Evolutionary conservation across 441 rosid species (phyloP).

Genomic region (Pelargonium citronellum): DNA sequence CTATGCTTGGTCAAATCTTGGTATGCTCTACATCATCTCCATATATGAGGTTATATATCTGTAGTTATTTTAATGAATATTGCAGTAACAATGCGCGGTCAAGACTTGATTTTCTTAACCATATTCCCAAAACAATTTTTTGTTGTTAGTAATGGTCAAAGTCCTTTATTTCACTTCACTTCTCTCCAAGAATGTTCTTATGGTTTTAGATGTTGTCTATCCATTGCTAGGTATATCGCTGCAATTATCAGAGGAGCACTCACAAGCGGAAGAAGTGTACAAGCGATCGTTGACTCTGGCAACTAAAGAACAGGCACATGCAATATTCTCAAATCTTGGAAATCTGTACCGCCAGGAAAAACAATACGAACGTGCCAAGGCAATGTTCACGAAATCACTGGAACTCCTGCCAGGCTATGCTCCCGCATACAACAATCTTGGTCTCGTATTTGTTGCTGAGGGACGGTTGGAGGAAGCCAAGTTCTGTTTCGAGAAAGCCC

Average conservation of each 20-base stretch:
- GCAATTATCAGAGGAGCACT: slow-evolving; percentile 63
- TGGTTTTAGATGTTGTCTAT: background rate
- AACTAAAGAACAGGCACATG: slow-evolving; percentile 52
- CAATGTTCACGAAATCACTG: slow-evolving; percentile 79
- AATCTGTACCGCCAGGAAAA: slow-evolving; percentile 74
- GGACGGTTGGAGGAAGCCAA: slow-evolving; percentile 81
- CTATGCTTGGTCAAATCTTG: slow-evolving; percentile 85
- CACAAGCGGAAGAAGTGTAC: slow-evolving; percentile 71
- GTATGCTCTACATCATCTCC: slow-evolving; percentile 24
- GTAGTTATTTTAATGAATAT: background rate
- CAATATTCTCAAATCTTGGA: slow-evolving; percentile 79
- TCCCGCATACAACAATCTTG: slow-evolving; percentile 88
- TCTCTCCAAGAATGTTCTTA: background rate
- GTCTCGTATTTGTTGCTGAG: slow-evolving; percentile 83
- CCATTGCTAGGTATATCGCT: slow-evolving; percentile 54
- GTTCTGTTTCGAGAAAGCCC: slow-evolving; percentile 43
- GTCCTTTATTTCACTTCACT: background rate
- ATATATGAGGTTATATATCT: background rate
- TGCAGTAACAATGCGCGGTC: background rate
- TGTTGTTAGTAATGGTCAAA: background rate
- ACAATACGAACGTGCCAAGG: slow-evolving; percentile 75
- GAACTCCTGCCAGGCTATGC: slow-evolving; percentile 84
- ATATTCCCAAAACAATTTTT: background rate
- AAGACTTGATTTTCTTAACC: background rate
- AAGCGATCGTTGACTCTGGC: slow-evolving; percentile 69